phyloP scores from a whole-genome alignment of 148 eudicot genomes.

The Simmondsia chinensis region DNA sequence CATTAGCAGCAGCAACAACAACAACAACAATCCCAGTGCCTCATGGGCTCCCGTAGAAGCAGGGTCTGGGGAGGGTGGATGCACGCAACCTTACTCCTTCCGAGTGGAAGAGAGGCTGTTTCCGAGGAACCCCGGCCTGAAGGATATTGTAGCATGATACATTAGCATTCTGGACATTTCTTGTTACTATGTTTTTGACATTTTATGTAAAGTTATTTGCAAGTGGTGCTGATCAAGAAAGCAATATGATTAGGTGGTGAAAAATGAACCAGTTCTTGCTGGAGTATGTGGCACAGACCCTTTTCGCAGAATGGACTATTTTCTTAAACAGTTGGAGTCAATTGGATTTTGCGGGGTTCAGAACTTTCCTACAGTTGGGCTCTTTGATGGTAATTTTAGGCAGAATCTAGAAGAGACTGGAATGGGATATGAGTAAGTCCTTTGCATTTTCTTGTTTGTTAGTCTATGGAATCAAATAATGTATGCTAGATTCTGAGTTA shows the following conservation, averaged over 20 bases:
- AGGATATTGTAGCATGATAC: too few species aligned
- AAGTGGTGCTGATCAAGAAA: neutral
- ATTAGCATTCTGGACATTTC: too few species aligned
- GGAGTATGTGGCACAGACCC: slow-evolving; percentile 99
- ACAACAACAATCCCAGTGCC: too few species aligned
- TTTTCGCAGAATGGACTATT: slow-evolving; percentile 82
- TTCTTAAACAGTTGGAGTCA: slow-evolving; percentile 72
- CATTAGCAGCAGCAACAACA: too few species aligned
- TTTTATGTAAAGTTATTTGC: neutral
- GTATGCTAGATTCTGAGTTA: neutral
- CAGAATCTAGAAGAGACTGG: slow-evolving; percentile 98
- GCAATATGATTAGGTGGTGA: slow-evolving; percentile 55
- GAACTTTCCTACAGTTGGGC: slow-evolving; percentile 97
- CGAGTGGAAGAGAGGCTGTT: too few species aligned
- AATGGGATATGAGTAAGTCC: slow-evolving; percentile 87
- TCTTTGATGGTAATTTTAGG: slow-evolving; percentile 93
- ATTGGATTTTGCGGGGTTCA: slow-evolving; percentile 88
- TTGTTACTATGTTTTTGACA: too few species aligned
- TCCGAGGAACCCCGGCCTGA: too few species aligned
- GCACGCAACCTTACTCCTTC: too few species aligned
- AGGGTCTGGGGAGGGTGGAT: too few species aligned
- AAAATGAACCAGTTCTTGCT: slow-evolving; percentile 85
- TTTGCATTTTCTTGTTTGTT: neutral
- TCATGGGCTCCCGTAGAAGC: too few species aligned
- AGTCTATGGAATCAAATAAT: too few species aligned